Conservation (phyloP, 2,329 filamentous ascomycete species). For the Penicillium decumbens region DNA sequence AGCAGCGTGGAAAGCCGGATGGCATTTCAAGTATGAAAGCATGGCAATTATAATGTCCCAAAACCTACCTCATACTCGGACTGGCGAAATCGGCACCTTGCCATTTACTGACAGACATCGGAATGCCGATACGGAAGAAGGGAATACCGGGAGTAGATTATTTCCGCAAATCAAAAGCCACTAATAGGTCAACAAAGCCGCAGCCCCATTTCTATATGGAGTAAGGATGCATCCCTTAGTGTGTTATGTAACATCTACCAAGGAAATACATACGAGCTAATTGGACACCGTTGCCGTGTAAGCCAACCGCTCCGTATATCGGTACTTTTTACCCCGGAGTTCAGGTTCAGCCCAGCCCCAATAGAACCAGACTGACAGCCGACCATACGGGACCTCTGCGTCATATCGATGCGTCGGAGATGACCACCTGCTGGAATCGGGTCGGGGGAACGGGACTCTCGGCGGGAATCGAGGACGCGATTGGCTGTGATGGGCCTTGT, state of each 20-base stretch:
- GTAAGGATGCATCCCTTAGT: not conserved
- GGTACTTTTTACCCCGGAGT: constrained; percentile 21
- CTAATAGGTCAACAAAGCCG: constrained; percentile 11
- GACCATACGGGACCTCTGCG: constrained; percentile 5
- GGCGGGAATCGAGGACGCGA: constrained; percentile 8
- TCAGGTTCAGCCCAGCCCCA: constrained; percentile 9
- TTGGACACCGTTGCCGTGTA: constrained; percentile 1
- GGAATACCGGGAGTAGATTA: constrained; percentile 10
- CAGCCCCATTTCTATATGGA: not conserved
- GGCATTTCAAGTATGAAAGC: too few relatives aligned
- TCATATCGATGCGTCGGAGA: constrained; percentile 4
- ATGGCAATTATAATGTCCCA: too few relatives aligned
- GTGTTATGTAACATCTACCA: constrained; percentile 3
- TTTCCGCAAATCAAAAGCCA: constrained; percentile 12
- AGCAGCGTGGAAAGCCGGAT: too few relatives aligned
- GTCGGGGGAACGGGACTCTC: constrained; percentile 17
- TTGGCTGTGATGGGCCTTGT: constrained; percentile 8
- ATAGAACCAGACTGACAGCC: not conserved
- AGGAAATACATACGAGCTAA: constrained; percentile 5
- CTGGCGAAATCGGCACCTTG: constrained; percentile 17
- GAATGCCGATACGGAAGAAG: constrained; percentile 22
- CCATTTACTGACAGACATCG: constrained; percentile 7
- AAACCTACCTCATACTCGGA: not conserved
- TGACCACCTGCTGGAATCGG: constrained; percentile 10
- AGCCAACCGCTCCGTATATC: constrained; percentile 18